These are phyloP conservation scores for Kregervanrija delftensis DNA, from an alignment of 805 yeast genomes.

Conservation along the genomic window DNA sequence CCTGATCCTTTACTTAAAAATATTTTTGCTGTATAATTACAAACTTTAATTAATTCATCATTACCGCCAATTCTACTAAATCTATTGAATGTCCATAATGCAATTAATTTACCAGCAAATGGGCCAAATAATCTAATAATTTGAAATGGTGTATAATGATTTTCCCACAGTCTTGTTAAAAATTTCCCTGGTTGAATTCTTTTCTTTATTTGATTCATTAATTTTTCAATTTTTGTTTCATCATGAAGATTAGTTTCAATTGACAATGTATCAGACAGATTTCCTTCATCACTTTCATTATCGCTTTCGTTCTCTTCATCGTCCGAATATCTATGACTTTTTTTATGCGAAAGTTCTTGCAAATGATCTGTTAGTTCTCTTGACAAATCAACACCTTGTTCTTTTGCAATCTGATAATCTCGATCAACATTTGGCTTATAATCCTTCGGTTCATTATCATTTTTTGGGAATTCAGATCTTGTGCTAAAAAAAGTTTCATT, in stretches of 20 bases:
- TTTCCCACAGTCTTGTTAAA: constrained; percentile 43
- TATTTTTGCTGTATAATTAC: constrained; percentile 45
- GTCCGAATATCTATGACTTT: background rate
- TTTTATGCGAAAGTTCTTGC: constrained; percentile 3
- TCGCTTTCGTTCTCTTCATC: constrained; percentile 4
- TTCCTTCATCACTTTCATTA: constrained; percentile 4
- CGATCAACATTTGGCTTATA: background rate
- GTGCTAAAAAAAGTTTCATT: no score
- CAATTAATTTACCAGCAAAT: constrained; percentile 41
- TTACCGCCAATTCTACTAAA: constrained; percentile 25
- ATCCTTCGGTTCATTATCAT: no score
- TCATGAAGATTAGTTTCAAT: background rate
- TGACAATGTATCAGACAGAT: constrained; percentile 1
- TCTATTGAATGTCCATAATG: constrained; percentile 50
- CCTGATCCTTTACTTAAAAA: constrained; percentile 56
- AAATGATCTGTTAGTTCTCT: constrained; percentile 24
- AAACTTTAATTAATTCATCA: constrained; percentile 35
- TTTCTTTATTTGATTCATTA: constrained; percentile 22
- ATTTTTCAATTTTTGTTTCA: background rate
- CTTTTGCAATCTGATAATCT: constrained; percentile 14
- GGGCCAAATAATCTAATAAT: constrained; percentile 48
- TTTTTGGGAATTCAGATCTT: no score
- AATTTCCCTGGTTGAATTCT: constrained; percentile 29
- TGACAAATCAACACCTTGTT: constrained; percentile 26
- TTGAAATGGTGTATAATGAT: constrained; percentile 48